These are phyloP conservation scores for Pulveroboletus ravenelii DNA, from an alignment of 768 basidiomycete genomes.

Conservation along the genomic window DNA sequence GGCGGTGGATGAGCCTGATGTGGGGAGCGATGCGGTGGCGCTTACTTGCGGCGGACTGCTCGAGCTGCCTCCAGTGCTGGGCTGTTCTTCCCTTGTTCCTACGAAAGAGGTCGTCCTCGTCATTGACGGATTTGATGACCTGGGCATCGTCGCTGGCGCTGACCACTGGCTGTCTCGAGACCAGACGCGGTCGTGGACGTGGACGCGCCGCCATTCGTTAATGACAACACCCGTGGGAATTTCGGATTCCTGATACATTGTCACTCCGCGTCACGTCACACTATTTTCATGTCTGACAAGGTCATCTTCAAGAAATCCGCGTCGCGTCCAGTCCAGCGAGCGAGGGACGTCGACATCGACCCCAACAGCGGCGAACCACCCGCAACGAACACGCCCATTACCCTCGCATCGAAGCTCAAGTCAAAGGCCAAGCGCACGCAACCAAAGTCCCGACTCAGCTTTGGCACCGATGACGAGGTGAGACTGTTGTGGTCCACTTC, in stretches of 20 bases:
- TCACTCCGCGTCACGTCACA: conserved; percentile 23
- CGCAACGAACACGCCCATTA: conserved; percentile 46
- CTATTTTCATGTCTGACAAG: conserved; percentile 16
- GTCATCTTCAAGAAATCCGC: conserved; percentile 44
- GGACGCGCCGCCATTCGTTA: conserved; percentile 34
- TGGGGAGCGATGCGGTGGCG: neutral
- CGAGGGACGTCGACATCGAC: conserved; percentile 35
- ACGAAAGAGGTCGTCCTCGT: conserved; percentile 69
- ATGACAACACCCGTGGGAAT: conserved; percentile 28
- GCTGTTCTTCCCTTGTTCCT: conserved; percentile 56
- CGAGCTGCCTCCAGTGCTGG: conserved; percentile 56
- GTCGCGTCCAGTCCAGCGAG: conserved; percentile 36
- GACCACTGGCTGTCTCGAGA: conserved; percentile 17
- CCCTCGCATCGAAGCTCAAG: conserved; percentile 63
- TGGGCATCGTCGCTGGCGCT: conserved; percentile 1
- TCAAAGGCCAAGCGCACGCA: conserved; percentile 64
- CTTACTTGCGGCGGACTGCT: conserved; percentile 54
- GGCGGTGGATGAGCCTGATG: conserved; percentile 6
- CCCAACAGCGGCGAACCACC: conserved; percentile 23
- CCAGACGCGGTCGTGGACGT: conserved; percentile 51
- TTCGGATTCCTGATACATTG: neutral
- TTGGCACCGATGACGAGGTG: conserved; percentile 70
- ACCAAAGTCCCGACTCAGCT: conserved; percentile 68
- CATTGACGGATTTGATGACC: conserved; percentile 28
- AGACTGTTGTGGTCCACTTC: conserved; percentile 18